Evolutionary conservation across 768 basidiomycete species (phyloP).

Genomic region (Botryobasidium botryosum): DNA sequence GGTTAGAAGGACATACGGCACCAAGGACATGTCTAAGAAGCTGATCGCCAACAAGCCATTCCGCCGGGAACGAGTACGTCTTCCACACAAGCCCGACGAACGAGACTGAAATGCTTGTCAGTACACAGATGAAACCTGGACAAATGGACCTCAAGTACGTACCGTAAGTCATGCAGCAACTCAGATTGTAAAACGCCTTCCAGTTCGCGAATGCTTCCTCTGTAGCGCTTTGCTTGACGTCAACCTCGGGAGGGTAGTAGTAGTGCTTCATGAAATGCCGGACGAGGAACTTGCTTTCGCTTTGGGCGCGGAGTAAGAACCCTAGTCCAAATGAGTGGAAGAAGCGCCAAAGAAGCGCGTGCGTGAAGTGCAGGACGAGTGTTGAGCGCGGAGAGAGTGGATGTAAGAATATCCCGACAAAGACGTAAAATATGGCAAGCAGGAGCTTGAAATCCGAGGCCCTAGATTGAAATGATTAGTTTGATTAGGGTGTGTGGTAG

Average conservation of each 20-base stretch:
- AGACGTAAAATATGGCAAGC: conserved; percentile 52
- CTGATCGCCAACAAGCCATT: conserved; percentile 80
- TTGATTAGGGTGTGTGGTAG: neutral
- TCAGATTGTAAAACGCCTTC: conserved; percentile 85
- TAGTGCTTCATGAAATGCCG: conserved; percentile 92
- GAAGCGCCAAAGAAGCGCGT: conserved; percentile 71
- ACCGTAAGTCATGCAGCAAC: conserved; percentile 93
- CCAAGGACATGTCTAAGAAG: conserved; percentile 81
- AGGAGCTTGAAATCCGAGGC: conserved; percentile 72
- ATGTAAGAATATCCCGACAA: conserved; percentile 39
- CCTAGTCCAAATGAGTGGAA: conserved; percentile 86
- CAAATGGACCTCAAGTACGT: conserved; percentile 12
- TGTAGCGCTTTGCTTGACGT: conserved; percentile 60
- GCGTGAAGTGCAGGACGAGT: conserved; percentile 57
- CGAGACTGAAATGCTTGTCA: conserved; percentile 39
- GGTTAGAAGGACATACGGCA: conserved; percentile 33
- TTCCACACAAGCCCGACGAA: conserved; percentile 78
- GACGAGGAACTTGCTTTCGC: conserved; percentile 74
- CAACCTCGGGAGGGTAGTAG: conserved; percentile 51
- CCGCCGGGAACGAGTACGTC: conserved; percentile 62
- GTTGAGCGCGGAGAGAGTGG: conserved; percentile 30
- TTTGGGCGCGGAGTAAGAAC: conserved; percentile 65
- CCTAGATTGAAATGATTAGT: conserved; percentile 25
- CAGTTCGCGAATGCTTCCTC: conserved; percentile 90
- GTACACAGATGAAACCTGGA: neutral